A percentile compares a stretch with the other conserved stretches of the same genome.
phyloP scores from a whole-genome alignment of 495 filamentous ascomycete species.

The Penicillium salamii region DNA sequence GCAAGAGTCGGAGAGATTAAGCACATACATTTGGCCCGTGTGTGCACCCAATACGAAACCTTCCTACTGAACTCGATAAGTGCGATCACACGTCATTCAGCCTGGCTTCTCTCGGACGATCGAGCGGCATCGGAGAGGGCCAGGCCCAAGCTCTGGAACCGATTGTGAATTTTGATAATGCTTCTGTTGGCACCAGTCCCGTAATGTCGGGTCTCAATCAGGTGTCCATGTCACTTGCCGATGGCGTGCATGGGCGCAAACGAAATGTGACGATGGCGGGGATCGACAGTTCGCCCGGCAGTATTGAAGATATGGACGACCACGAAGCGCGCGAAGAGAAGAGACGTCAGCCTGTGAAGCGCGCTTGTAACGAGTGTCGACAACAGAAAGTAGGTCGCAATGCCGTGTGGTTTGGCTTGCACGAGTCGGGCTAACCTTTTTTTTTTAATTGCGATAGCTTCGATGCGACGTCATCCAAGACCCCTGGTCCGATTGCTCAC shows the following conservation, averaged over 20 bases:
- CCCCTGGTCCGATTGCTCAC: slow-evolving; percentile 74
- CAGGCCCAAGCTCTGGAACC: slow-evolving; percentile 30
- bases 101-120: slow-evolving; percentile 40
- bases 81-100: slow-evolving; percentile 29
- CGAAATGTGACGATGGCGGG: slow-evolving; percentile 45
- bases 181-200: slow-evolving; percentile 37
- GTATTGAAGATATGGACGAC: slow-evolving; percentile 64
- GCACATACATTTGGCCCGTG: too few relatives aligned
- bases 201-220: slow-evolving; percentile 45
- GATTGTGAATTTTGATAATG: slow-evolving; percentile 33
- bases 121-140: slow-evolving; percentile 36
- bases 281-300: slow-evolving; percentile 68
- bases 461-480: slow-evolving; percentile 90
- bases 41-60: too few relatives aligned
- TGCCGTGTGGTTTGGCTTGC: background rate
- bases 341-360: slow-evolving; percentile 73
- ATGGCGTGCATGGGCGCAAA: slow-evolving; percentile 40
- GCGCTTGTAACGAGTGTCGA: slow-evolving; percentile 91
- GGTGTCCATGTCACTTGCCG: slow-evolving; percentile 32
- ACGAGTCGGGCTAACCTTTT: slow-evolving; percentile 6
- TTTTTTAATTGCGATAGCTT: slow-evolving; percentile 48
- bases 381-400: slow-evolving; percentile 78
- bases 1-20: too few relatives aligned
- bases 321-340: slow-evolving; percentile 55
- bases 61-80: too few relatives aligned